Evolutionary conservation across 805 yeast species (phyloP), one percentile per base, ranked within the genome.

Genomic region (Cyberlindnera misumaiensis): DNA sequence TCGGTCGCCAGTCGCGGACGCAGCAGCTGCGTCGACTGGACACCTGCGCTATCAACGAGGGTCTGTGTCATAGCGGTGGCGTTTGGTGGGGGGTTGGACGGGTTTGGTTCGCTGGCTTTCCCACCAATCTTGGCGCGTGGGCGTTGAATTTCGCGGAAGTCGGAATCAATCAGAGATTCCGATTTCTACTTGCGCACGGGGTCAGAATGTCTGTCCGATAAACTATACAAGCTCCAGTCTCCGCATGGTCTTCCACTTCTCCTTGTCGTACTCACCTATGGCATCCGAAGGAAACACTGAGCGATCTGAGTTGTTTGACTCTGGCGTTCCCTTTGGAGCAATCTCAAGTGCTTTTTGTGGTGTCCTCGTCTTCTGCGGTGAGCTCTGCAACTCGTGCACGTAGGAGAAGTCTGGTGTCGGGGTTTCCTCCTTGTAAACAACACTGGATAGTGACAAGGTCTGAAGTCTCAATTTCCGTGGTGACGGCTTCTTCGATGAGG

Each of bases 21-120:
- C 69, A 90, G 72, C 53, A 89, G 72, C 59, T 78, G 77, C 35
- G 96, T 83, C 40, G 70, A 72, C 62, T 67, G 70, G 42, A 88
- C 81, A 34, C 85, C 73, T 31, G 87, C 78, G 57, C 83, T 83
- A 51, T 75, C 74, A 40, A 87, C 93, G 51, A 79, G 58, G n/a
- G 41, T n/a, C 42, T 20, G 24, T 5, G 8, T 20, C 24, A 20
- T 20, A 8, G 24, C 24, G 24, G 5, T 20, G 8, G 24, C 24
- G 5, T 5, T 20, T 20, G 24, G 8, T 20, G 24, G 8, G 24
- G 8, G 5, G 24, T 20, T 8, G 24, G 8, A 6, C 8, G 8
- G 24, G 24, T 8, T 20, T 5, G 8, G 24, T 20, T 20, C 24
- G 24, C 24, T 20, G 24, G 24, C 24, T 20, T 20, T 20, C 8